Base-by-base conservation (phyloP, 2,329 filamentous ascomycete genomes). In the Leptographium wingfieldii region DNA sequence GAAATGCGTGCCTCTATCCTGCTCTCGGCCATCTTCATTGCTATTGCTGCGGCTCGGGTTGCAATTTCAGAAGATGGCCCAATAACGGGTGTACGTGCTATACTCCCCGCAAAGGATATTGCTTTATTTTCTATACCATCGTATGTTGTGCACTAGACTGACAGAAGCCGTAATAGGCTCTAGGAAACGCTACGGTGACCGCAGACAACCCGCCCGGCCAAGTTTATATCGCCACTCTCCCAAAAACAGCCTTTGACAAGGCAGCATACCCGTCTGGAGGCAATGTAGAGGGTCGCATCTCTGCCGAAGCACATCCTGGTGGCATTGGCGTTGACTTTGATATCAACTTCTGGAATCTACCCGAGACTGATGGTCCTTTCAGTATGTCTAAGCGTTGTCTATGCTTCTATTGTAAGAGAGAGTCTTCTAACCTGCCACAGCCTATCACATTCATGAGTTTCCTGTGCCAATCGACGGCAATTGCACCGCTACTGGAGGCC, bases 391-490 rank as follows among this genome's bases (percentile, higher is more conserved):
- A 54, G 31, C 19, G 6, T 3, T 72, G 71, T 16, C 79, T 49
- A 5, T 12, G 10, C 7, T 49, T 1, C 2, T 16, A 16, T 25
- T 53, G 16, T 38, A 10, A 14, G 25, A 51, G 10, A 52, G 5
- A 31, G 22, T 27, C 25, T 22, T 16, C 57, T 59, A 14, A 67
- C 59, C 56, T 66, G 2, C 40, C 11, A 5, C 61, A 87, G 86
- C 76, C 61, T 92, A 90, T 74, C 88, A 92, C 70, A 75, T 92
- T 65, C 88, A 92, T 72, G 80, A 78, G 57, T 67, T 75, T 22
- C 82, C 83, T 10, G 84, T 90, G 12, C 80, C 84, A 5, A 70
- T 69, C 29, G 73, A 83, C 63, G 88, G 87, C 64, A 89, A 90
- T 78, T 92, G 88, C 76, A 86, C 81, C 57, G 71, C 71, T 5